A percentile compares a stretch with the other conserved stretches of the same genome.
These are phyloP conservation scores for Phytophthora megakarya DNA, from an alignment of 352 stramenopile genomes.

Conservation along the genomic window DNA sequence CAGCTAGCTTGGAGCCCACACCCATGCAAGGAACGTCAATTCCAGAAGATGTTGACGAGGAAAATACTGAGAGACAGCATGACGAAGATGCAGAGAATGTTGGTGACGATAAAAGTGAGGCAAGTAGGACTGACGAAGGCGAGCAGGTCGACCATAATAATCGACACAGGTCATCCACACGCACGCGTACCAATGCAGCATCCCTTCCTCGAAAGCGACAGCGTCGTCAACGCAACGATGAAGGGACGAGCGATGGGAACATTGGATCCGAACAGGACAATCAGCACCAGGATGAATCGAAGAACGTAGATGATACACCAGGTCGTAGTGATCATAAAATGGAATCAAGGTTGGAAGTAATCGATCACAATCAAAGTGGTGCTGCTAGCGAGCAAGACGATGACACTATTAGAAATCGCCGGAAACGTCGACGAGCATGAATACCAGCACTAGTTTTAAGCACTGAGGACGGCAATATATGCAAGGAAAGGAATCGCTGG, in stretches of 20 bases:
- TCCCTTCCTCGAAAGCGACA: conserved; percentile 23
- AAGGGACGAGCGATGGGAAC: conserved; percentile 8
- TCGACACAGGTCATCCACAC: conserved; percentile 17
- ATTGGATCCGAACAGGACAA: not conserved
- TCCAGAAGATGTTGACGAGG: conserved; percentile 38
- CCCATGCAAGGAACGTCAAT: conserved; percentile 43
- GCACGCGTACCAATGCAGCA: conserved; percentile 14
- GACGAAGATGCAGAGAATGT: conserved; percentile 7
- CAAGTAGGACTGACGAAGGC: not conserved
- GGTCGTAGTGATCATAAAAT: conserved; percentile 11
- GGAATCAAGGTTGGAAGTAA: not conserved
- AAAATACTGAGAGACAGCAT: conserved; percentile 3
- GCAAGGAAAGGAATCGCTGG: conserved; percentile 19
- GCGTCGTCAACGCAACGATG: conserved; percentile 4
- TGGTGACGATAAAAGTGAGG: conserved; percentile 18
- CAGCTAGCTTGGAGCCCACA: conserved; percentile 41
- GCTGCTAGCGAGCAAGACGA: conserved; percentile 19
- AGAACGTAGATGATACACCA: conserved; percentile 13
- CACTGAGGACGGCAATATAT: conserved; percentile 1
- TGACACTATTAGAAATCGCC: conserved; percentile 38
- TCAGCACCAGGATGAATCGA: conserved; percentile 15
- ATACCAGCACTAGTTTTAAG: not conserved
- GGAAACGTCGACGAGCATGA: conserved; percentile 35
- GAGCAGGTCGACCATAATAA: conserved; percentile 26
- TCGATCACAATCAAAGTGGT: not conserved